phyloP scores from a whole-genome alignment of 805 yeast genomes.

The Starmerella lactis-condensi region DNA sequence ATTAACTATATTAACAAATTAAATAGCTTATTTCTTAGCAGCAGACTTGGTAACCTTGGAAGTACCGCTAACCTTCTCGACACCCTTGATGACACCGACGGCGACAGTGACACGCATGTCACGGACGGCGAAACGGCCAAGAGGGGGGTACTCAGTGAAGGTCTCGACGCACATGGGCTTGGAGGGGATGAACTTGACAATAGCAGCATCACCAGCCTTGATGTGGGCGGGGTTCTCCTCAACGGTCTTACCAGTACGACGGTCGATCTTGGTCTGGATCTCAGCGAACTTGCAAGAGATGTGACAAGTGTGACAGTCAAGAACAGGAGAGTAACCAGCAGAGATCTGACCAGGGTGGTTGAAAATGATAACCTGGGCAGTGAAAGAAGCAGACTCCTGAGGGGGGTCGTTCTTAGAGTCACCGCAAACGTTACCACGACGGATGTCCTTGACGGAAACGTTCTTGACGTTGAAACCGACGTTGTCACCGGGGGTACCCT shows the following conservation, averaged over 20 bases:
- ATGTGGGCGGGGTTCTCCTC: slow-evolving; percentile 84
- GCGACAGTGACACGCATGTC: slow-evolving; percentile 99
- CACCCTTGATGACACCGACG: slow-evolving; percentile 96
- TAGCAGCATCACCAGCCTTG: slow-evolving; percentile 92
- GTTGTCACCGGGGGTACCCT: slow-evolving; percentile 83
- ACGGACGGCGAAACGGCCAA: slow-evolving; percentile 97
- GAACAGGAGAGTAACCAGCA: slow-evolving; percentile 80
- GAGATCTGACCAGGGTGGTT: slow-evolving; percentile 87
- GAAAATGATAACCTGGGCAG: slow-evolving; percentile 70
- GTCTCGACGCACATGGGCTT: slow-evolving; percentile 93
- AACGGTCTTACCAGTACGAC: slow-evolving; percentile 79
- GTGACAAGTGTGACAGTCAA: slow-evolving; percentile 88
- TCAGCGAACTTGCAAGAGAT: slow-evolving; percentile 76
- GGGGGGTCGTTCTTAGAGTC: slow-evolving; percentile 84
- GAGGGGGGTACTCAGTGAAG: slow-evolving; percentile 86
- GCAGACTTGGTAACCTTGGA: slow-evolving; percentile 97
- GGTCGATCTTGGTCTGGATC: slow-evolving; percentile 68
- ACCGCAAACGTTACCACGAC: slow-evolving; percentile 87
- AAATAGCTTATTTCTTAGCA: slow-evolving; percentile 51
- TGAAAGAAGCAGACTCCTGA: slow-evolving; percentile 58
- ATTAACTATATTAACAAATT: slow-evolving; percentile 35
- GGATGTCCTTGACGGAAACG: slow-evolving; percentile 73
- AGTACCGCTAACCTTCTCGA: slow-evolving; percentile 67
- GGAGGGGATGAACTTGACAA: slow-evolving; percentile 71
- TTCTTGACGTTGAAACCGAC: slow-evolving; percentile 83